Conservation (phyloP, 192 early-diverging fungal species). For the Backusella macrospora region DNA sequence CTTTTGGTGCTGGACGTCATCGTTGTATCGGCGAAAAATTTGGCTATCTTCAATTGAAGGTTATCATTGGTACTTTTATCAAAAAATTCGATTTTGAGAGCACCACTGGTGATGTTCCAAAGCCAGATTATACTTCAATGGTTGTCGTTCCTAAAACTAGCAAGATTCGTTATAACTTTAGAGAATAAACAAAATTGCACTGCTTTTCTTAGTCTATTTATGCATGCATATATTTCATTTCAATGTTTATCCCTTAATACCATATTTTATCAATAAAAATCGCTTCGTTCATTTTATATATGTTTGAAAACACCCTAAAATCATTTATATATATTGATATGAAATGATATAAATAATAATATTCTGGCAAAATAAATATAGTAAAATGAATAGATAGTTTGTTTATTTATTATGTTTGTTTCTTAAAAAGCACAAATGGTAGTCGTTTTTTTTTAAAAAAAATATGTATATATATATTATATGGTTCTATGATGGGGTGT, state of each 20-base stretch:
- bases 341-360: neutral
- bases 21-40: constrained; percentile 98
- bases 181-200: constrained; percentile 13
- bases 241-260: neutral
- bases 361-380: too few species aligned
- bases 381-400: too few species aligned
- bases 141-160: constrained; percentile 83
- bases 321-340: neutral
- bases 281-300: neutral
- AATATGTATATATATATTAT: neutral
- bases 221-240: constrained; percentile 11
- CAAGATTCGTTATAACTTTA: constrained; percentile 51
- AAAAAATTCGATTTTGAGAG: constrained; percentile 76
- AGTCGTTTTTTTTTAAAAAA: too few species aligned
- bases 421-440: too few species aligned
- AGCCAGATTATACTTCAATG: constrained; percentile 86
- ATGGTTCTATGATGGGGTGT: neutral
- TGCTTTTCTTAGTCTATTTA: neutral
- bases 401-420: too few species aligned
- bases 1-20: constrained; percentile 97
- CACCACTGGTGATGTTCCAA: constrained; percentile 66
- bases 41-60: constrained; percentile 95
- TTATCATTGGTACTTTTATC: constrained; percentile 81
- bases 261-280: constrained; percentile 9
- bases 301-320: neutral